Conservation (phyloP, 2,329 filamentous ascomycete genomes). For the Scopulariopsis brevicaulis region DNA sequence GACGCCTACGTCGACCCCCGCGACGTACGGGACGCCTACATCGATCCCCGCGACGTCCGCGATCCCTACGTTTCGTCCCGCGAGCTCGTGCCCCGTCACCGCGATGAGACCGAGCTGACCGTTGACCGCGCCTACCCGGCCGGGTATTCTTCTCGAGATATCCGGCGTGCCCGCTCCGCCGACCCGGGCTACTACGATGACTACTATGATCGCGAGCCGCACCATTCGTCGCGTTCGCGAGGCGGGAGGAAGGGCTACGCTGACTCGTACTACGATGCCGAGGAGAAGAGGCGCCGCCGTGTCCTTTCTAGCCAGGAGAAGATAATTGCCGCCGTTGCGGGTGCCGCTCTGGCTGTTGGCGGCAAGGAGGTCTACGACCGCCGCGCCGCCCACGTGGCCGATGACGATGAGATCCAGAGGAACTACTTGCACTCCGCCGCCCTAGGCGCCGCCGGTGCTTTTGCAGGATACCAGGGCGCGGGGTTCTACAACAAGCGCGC, state of each 20-base stretch:
- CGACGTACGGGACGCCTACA: too few species aligned
- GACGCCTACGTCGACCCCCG: constrained; percentile 23
- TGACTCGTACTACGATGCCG: constrained; percentile 43
- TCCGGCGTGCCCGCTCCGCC: constrained; percentile 52
- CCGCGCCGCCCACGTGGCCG: constrained; percentile 41
- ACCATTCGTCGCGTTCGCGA: constrained; percentile 25
- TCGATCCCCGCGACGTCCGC: constrained; percentile 32
- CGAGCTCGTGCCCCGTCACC: constrained; percentile 45
- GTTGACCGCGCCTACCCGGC: constrained; percentile 76
- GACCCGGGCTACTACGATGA: constrained; percentile 43
- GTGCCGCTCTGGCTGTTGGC: constrained; percentile 52
- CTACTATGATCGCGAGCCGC: constrained; percentile 27
- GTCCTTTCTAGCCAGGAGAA: constrained; percentile 52
- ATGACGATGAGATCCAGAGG: constrained; percentile 34
- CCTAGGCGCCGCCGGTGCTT: constrained; percentile 50
- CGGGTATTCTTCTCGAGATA: constrained; percentile 39
- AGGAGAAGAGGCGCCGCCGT: constrained; percentile 28
- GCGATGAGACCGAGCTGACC: constrained; percentile 58
- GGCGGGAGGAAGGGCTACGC: constrained; percentile 35
- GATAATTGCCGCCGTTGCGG: constrained; percentile 54
- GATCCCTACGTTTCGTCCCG: constrained; percentile 23
- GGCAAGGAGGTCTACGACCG: constrained; percentile 58
- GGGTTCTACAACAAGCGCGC: constrained; percentile 51
- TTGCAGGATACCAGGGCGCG: constrained; percentile 53
- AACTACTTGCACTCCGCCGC: constrained; percentile 49